Base-by-base conservation (phyloP, 108 stramenopile species). In the Epipyxis sp. region DNA sequence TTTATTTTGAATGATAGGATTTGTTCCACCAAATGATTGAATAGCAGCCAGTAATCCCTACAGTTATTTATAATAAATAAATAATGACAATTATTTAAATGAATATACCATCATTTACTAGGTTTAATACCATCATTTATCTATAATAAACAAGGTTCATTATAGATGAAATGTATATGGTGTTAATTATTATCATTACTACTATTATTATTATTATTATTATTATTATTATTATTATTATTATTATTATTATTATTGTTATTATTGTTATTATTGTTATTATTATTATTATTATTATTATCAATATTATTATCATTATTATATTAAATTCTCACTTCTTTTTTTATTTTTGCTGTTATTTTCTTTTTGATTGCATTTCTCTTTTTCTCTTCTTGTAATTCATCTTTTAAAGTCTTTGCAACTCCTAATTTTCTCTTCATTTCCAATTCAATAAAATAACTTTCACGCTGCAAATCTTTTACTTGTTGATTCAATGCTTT, bases 391-490 rank as follows among this genome's bases (percentile, higher is more conserved):
- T 13, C 13, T 29, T 3, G 6, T 32, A 65, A 13, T 25, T 65
- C 61, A 29, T 29, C 35, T 65, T 65, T 16, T 32, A 65, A 32
- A 10, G 61, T 65, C 27, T 37, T 29, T 6, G 34, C 35, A 16
- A 65, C 61, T 29, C 61, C 61, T 37, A 32, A 32, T 25, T 65
- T 65, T 32, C 61, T 29, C 25, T 65, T 65, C 61, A 6, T 65
- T 37, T 65, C 61, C 25, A 65, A 65, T 6, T 3, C 3, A 3
- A 65, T 3, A 32, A 65, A 65, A 37, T 65, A 65, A 25, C 6
- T 10, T 65, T 65, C 61, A 6, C 61, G 61, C 3, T 65, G 61
- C 61, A 65, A 37, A 6, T 65, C 61, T 65, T 65, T 65, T 3
- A 65, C 25, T 65, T 3, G 10, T 10, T 3, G 20, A 3, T 10